A percentile compares a stretch with the other conserved stretches of the same genome.
Evolutionary conservation across 306 rosid species (phyloP).

Genomic region (Cucurbita ficifolia): DNA sequence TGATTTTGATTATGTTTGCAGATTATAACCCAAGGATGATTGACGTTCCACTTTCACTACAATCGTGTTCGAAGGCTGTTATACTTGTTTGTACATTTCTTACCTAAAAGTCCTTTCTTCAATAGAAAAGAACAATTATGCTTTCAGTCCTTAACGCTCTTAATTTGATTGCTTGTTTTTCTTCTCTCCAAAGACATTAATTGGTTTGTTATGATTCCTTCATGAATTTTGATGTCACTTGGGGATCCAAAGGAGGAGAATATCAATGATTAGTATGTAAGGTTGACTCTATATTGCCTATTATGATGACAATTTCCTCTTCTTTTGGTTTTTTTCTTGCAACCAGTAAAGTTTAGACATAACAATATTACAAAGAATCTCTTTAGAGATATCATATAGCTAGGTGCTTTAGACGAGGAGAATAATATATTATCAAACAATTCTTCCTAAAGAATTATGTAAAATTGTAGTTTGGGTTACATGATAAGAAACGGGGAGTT

Average conservation of each 20-base stretch:
- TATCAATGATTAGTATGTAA: neutral
- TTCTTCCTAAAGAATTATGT: neutral
- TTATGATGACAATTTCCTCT: neutral
- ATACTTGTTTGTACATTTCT: slow-evolving; percentile 99
- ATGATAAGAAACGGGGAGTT: neutral
- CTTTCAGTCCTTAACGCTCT: neutral
- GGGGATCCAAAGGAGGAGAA: neutral
- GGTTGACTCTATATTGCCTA: neutral
- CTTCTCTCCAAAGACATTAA: neutral
- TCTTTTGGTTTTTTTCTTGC: neutral
- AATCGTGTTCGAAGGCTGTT: slow-evolving; percentile 50
- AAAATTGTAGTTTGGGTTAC: neutral
- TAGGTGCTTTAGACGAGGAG: neutral
- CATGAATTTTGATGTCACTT: neutral
- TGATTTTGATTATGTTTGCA: slow-evolving; percentile 28
- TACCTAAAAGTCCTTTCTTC: slow-evolving; percentile 16
- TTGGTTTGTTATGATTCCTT: neutral
- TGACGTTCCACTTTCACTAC: slow-evolving; percentile 33
- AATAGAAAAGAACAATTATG: neutral
- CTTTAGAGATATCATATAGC: neutral
- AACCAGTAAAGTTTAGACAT: neutral
- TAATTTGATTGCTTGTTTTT: neutral
- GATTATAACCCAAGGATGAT: slow-evolving; percentile 38
- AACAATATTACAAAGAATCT: neutral
- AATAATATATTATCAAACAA: neutral